phyloP scores from a whole-genome alignment of 2,329 filamentous ascomycete species.

The Metarhizium guizhouense region DNA sequence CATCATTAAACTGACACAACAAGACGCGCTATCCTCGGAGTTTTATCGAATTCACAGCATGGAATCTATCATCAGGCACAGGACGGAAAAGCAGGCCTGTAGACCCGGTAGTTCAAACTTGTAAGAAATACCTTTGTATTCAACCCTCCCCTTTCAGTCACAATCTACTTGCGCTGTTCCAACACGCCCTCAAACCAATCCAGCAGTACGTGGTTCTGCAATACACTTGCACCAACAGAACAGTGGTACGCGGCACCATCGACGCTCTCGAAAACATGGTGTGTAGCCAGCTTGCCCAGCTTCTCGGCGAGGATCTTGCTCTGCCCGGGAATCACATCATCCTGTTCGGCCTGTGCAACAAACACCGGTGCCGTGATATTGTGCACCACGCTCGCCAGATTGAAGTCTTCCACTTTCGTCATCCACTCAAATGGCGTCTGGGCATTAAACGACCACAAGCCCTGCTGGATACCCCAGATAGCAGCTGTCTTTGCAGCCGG shows the following conservation, averaged over 20 bases:
- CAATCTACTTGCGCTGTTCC: too few species aligned
- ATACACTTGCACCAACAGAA: background rate
- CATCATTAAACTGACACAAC: too few species aligned
- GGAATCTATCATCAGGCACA: too few species aligned
- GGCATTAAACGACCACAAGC: slow-evolving; percentile 16
- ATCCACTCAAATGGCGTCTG: slow-evolving; percentile 12
- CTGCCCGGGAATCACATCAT: slow-evolving; percentile 6
- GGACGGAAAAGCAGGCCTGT: too few species aligned
- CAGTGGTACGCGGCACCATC: background rate
- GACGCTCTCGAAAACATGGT: background rate
- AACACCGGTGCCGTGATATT: slow-evolving; percentile 13
- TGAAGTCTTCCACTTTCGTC: slow-evolving; percentile 9
- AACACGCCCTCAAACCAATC: background rate
- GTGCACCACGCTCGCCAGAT: slow-evolving; percentile 8
- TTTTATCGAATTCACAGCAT: too few species aligned
- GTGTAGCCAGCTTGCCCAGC: slow-evolving; percentile 4
- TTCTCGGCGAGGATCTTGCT: background rate
- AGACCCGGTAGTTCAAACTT: too few species aligned
- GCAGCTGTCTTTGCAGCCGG: background rate
- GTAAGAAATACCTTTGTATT: too few species aligned
- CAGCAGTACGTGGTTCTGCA: background rate
- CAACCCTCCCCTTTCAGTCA: too few species aligned
- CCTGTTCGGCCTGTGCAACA: slow-evolving; percentile 11
- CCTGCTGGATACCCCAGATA: slow-evolving; percentile 15
- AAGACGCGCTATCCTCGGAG: too few species aligned